A percentile compares a stretch with the other conserved stretches of the same genome.
These are phyloP conservation scores for Amanita fuliginea DNA, from an alignment of 768 basidiomycete species.

Conservation along the genomic window DNA sequence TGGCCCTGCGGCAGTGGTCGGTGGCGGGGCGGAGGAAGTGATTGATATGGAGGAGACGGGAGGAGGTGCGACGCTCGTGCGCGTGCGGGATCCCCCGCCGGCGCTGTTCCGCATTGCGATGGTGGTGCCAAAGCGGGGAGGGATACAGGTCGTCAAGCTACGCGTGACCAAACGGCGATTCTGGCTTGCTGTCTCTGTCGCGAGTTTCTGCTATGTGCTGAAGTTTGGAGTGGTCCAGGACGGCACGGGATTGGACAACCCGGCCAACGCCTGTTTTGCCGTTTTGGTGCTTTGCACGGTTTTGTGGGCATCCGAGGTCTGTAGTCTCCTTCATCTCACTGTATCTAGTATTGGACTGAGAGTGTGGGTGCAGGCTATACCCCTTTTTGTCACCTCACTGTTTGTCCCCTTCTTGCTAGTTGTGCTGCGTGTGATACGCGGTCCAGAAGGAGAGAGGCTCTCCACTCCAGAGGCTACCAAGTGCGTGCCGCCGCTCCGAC, in stretches of 20 bases:
- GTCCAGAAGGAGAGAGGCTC: slow-evolving; percentile 42
- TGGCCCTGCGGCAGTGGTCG: neutral
- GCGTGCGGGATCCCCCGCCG: slow-evolving; percentile 24
- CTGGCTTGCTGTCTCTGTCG: slow-evolving; percentile 44
- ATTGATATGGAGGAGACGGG: slow-evolving; percentile 10
- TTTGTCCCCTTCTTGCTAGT: slow-evolving; percentile 83
- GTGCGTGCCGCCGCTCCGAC: slow-evolving; percentile 31
- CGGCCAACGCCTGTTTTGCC: slow-evolving; percentile 82
- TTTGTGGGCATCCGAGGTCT: slow-evolving; percentile 93
- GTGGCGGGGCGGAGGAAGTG: slow-evolving; percentile 10
- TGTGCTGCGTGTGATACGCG: slow-evolving; percentile 68
- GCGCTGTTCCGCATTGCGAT: slow-evolving; percentile 48
- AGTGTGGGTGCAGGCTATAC: slow-evolving; percentile 59
- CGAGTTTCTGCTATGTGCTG: slow-evolving; percentile 54
- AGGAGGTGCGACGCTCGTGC: slow-evolving; percentile 30
- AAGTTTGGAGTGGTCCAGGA: slow-evolving; percentile 25
- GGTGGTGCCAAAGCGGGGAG: slow-evolving; percentile 23
- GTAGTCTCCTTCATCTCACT: slow-evolving; percentile 11
- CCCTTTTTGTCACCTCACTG: slow-evolving; percentile 93
- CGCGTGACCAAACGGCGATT: slow-evolving; percentile 40
- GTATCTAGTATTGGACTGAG: no score
- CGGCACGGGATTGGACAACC: slow-evolving; percentile 25
- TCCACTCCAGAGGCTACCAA: slow-evolving; percentile 66
- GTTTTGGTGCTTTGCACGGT: slow-evolving; percentile 85
- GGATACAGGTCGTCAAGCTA: slow-evolving; percentile 31